A percentile compares a stretch with the other conserved stretches of the same genome.
phyloP scores from a whole-genome alignment of 192 early-diverging fungal genomes.

The Coemansia asiatica region DNA sequence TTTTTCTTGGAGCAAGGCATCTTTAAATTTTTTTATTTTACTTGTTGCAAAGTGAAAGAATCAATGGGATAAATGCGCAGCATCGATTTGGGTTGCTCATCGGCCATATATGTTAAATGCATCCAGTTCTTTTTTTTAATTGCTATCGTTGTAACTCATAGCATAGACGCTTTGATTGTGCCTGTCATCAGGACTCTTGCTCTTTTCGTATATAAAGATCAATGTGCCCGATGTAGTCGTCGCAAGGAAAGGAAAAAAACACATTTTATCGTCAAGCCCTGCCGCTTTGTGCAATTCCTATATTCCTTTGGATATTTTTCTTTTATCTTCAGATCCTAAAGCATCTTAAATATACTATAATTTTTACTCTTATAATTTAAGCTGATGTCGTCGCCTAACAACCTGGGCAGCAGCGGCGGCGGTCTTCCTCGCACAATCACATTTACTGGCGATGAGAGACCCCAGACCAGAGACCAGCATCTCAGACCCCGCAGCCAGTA shows the following conservation, averaged over 20 bases:
- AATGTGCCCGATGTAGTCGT: no score
- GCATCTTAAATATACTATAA: not conserved
- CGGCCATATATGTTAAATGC: not conserved
- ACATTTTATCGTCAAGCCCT: no score
- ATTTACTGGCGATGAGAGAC: slow-evolving; percentile 19
- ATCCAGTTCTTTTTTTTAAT: not conserved
- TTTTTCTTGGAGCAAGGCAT: not conserved
- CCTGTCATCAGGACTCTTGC: not conserved
- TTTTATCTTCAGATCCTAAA: no score
- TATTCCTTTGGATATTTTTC: not conserved
- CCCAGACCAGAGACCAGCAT: not conserved
- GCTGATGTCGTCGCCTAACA: slow-evolving; percentile 6
- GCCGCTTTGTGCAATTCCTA: no score
- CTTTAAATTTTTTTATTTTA: not conserved
- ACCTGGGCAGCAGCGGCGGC: not conserved
- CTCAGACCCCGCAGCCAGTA: not conserved
- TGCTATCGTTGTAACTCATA: no score
- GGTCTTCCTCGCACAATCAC: slow-evolving; percentile 25
- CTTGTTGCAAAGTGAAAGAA: no score
- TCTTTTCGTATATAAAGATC: not conserved
- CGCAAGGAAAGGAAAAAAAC: no score
- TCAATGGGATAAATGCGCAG: not conserved
- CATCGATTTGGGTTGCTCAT: not conserved
- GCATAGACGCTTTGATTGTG: not conserved
- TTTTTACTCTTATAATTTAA: slow-evolving; percentile 4